Base-by-base conservation (phyloP, 306 rosid species). In the Chamaecrista fasciculata region DNA sequence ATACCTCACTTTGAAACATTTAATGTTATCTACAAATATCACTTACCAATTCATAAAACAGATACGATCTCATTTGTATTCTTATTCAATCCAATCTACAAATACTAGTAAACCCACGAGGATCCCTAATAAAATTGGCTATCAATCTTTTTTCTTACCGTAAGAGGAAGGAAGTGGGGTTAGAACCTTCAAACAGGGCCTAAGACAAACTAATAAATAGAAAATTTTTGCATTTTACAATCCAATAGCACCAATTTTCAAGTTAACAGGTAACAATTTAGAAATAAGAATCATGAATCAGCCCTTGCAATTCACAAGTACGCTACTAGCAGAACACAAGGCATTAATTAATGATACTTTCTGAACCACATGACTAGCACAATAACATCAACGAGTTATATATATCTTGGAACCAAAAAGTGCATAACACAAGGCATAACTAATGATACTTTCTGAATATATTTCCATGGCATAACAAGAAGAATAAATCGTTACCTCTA, bases 1-100 rank as follows among this genome's bases (percentile, higher is more conserved):
- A n/a, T n/a, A n/a, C n/a, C n/a, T 53, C 21, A 49, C 66, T 67
- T 46, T 72, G 33, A 70, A 71, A 53, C 34, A 31, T 18, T 49
- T 25, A 31, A 63, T 28, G 19, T 4, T 11, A 15, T 43, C 5
- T 42, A 31, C 62, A 40, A 73, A 52, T 59, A 43, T 44, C 44
- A 16, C 36, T 39, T 20, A 64, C 29, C 24, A 69, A 72, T 8
- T 25, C 25, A 47, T 37, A 20, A 55, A 69, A n/a, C n/a, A n/a
- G n/a, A n/a, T n/a, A n/a, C n/a, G n/a, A 40, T 40, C 23, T 14
- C 11, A n/a, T 66, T 46, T 58, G 48, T 39, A 62, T 55, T 25
- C 15, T 67, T 48, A 47, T 26, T 23, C 20, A 42, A 29, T 33
- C 15, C 52, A 37, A n/a, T n/a, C n/a, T n/a, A n/a, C n/a, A n/a